Evolutionary conservation across 441 rosid species (phyloP).

Genomic region (Eruca vesicaria): DNA sequence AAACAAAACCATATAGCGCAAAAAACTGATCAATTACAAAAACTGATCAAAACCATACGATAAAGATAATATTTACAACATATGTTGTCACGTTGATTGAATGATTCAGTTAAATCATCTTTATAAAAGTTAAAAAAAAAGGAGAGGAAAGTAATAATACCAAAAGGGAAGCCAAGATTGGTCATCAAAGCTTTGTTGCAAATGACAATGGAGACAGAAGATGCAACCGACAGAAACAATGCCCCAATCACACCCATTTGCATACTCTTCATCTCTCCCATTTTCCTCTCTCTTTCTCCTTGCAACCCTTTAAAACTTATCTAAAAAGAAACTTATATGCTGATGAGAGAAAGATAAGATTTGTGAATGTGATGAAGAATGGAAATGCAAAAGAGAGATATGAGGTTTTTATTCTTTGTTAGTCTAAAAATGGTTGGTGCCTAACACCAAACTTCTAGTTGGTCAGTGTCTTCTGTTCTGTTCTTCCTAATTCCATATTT

Average conservation of each 20-base stretch:
- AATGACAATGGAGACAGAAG: constrained; percentile 95
- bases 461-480: constrained; percentile 17
- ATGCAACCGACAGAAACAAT: constrained; percentile 91
- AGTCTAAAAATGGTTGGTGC: constrained; percentile 29
- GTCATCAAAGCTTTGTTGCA: constrained; percentile 99
- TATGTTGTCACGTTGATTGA: background rate
- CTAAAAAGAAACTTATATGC: background rate
- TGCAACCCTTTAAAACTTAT: constrained; percentile 5
- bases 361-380: constrained; percentile 27
- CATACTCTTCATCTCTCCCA: constrained; percentile 90
- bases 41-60: no score
- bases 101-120: background rate
- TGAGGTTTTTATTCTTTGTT: constrained; percentile 30
- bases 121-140: no score
- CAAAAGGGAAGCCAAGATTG: constrained; percentile 97
- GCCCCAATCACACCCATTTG: constrained; percentile 93
- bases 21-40: background rate
- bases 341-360: constrained; percentile 12
- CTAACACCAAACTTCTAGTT: constrained; percentile 32
- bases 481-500: constrained; percentile 19
- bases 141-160: constrained; percentile 43
- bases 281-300: constrained; percentile 30
- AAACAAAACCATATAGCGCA: constrained; percentile 1
- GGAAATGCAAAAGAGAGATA: constrained; percentile 29
- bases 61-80: background rate